Evolutionary conservation across 2,329 filamentous ascomycete genomes (phyloP), one percentile per base, ranked within the genome.

Genomic region (Paecilomyces variotii): DNA sequence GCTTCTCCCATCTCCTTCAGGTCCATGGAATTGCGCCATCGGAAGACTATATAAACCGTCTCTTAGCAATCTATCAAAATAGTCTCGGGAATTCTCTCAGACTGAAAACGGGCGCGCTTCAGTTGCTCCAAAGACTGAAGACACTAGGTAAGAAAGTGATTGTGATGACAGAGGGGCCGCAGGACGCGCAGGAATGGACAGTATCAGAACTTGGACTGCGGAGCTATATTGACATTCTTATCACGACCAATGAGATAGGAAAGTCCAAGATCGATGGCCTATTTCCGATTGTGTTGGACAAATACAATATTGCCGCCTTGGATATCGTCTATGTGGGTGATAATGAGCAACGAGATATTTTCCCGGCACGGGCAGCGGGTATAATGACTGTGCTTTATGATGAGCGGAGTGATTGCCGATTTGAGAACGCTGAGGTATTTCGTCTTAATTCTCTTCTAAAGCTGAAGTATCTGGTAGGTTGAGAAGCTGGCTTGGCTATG

Each of bases 131-230:
- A 4, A 63, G 61, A 1, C 62, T 80, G 2, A 74, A 71, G 55
- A 10, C 32, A 0, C 61, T 67, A 0, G 71, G 71, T 0, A 77
- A 78, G 61, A 77, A 71, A n/a, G 67, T 80, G 2, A 69, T 71
- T 0, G 62, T 81, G 19, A 70, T 81, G 0, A 80, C 78, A 0
- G 79, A 82, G 61, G 78, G 79, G 0, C 79, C 77, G 0, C 72
- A 77, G 45, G 79, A 81, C 64, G 73, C 77, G 1, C 79, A 82
- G 57, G 69, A 77, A 60, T 74, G 78, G 64, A 78, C 79, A 0
- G 50, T 79, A 0, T 53, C 63, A 12, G 62, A 69, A n/a, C 65
- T 78, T 6, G 67, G 68, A 0, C 49, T 75, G 28, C 32, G 24
- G 45, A 45, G 58, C 0, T 68, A 65, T 34, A 56, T 73, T 14